These are phyloP conservation scores for Aspergillus taichungensis DNA, from an alignment of 495 filamentous ascomycete species.

Conservation along the genomic window DNA sequence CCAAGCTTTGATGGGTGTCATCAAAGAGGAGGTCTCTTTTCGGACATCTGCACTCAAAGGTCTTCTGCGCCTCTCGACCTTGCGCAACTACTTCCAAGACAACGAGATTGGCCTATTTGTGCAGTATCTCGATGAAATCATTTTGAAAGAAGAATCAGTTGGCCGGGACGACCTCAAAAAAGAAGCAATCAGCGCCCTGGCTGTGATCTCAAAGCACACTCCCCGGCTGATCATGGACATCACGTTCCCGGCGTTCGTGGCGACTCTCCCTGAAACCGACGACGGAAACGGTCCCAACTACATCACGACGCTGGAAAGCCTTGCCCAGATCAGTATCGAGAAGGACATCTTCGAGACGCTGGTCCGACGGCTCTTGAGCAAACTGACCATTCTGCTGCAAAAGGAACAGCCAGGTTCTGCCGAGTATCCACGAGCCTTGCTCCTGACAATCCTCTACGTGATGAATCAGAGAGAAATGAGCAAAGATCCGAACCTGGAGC, in stretches of 20 bases:
- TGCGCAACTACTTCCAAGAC: slow-evolving; percentile 51
- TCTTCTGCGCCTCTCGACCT: slow-evolving; percentile 45
- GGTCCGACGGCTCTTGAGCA: slow-evolving; percentile 59
- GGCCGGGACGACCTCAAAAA: slow-evolving; percentile 51
- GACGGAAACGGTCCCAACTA: slow-evolving; percentile 37
- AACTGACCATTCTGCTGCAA: slow-evolving; percentile 49
- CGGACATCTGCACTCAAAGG: slow-evolving; percentile 51
- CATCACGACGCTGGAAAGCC: slow-evolving; percentile 51
- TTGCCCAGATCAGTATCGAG: slow-evolving; percentile 60
- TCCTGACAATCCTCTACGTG: slow-evolving; percentile 57
- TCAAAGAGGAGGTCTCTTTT: slow-evolving; percentile 59
- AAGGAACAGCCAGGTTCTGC: slow-evolving; percentile 40
- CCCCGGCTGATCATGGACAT: slow-evolving; percentile 61
- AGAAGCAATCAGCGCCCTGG: slow-evolving; percentile 54
- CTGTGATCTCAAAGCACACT: slow-evolving; percentile 57
- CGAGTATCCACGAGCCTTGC: slow-evolving; percentile 49
- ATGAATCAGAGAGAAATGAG: slow-evolving; percentile 47
- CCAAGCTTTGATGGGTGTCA: slow-evolving; percentile 50
- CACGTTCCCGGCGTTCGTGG: slow-evolving; percentile 67
- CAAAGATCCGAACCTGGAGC: slow-evolving; percentile 39
- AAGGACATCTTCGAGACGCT: slow-evolving; percentile 59
- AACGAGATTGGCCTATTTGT: slow-evolving; percentile 56
- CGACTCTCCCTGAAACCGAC: slow-evolving; percentile 54
- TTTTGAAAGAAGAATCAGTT: slow-evolving; percentile 49
- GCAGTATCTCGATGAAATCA: slow-evolving; percentile 56